Conservation (phyloP, 2,329 filamentous ascomycete species). For the Lojkania enalia region DNA sequence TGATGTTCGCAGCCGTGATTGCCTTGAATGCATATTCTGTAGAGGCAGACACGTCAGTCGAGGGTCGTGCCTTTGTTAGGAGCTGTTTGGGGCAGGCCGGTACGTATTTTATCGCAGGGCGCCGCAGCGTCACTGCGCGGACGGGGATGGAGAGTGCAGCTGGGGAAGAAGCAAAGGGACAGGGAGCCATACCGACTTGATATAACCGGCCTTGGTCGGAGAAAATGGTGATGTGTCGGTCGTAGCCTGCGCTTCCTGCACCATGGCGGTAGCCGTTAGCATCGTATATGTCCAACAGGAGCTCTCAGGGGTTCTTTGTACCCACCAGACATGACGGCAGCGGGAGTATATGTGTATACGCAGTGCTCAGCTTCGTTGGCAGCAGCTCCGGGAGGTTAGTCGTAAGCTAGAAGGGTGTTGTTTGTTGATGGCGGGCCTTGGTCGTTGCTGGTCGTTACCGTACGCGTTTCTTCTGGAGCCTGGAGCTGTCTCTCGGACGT, state of each 20-base stretch:
- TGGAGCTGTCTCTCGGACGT: slow-evolving; percentile 29
- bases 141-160: neutral
- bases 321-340: slow-evolving; percentile 48
- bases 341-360: slow-evolving; percentile 28
- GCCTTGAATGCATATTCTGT: slow-evolving; percentile 99
- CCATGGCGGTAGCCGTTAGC: slow-evolving; percentile 33
- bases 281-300: slow-evolving; percentile 19
- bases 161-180: slow-evolving; percentile 1
- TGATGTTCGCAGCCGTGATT: slow-evolving; percentile 98
- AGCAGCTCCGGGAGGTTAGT: slow-evolving; percentile 31
- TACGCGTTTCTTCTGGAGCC: slow-evolving; percentile 42
- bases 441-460: slow-evolving; percentile 25
- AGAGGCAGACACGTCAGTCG: slow-evolving; percentile 19
- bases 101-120: slow-evolving; percentile 1
- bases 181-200: slow-evolving; percentile 83
- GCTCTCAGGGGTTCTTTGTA: slow-evolving; percentile 22
- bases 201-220: slow-evolving; percentile 97
- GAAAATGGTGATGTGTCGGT: slow-evolving; percentile 99
- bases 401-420: slow-evolving; percentile 32
- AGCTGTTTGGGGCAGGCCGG: neutral
- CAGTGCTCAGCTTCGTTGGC: slow-evolving; percentile 33
- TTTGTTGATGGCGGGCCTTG: slow-evolving; percentile 24
- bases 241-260: slow-evolving; percentile 68
- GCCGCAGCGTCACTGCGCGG: too few species aligned
- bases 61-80: slow-evolving; percentile 12